A percentile compares a stretch with the other conserved stretches of the same genome.
Conservation (phyloP, 2,329 filamentous ascomycete species). For the Elsinoe fawcettii region DNA sequence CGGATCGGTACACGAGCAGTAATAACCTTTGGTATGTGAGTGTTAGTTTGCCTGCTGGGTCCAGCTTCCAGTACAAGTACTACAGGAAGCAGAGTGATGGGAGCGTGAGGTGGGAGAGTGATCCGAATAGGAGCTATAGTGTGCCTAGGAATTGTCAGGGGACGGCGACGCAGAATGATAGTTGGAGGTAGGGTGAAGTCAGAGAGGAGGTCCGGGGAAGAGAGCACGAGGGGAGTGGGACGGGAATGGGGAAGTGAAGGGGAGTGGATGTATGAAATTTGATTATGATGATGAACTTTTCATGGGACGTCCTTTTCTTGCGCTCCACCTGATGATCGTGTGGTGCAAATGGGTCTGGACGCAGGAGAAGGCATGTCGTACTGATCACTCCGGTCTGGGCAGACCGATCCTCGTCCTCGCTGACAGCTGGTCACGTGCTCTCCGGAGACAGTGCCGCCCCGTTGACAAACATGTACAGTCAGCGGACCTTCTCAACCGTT, state of each 20-base stretch:
- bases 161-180: constrained; percentile 31
- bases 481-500: neutral
- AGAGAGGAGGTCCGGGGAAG: no score
- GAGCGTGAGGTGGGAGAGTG: constrained; percentile 56
- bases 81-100: constrained; percentile 52
- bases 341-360: no score
- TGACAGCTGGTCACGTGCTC: no score
- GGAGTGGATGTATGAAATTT: neutral
- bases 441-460: neutral
- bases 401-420: no score
- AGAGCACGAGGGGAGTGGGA: neutral
- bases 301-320: no score
- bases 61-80: constrained; percentile 56
- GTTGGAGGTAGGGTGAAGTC: constrained; percentile 34
- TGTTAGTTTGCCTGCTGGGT: constrained; percentile 49
- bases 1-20: constrained; percentile 49
- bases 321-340: no score
- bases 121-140: constrained; percentile 39
- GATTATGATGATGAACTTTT: no score
- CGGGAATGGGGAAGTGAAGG: neutral
- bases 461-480: neutral
- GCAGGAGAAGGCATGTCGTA: no score
- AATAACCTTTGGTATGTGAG: constrained; percentile 57
- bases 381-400: no score
- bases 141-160: constrained; percentile 34